These are phyloP conservation scores for Onygenales sp. DNA, from an alignment of 2,329 filamentous ascomycete genomes.

Conservation along the genomic window DNA sequence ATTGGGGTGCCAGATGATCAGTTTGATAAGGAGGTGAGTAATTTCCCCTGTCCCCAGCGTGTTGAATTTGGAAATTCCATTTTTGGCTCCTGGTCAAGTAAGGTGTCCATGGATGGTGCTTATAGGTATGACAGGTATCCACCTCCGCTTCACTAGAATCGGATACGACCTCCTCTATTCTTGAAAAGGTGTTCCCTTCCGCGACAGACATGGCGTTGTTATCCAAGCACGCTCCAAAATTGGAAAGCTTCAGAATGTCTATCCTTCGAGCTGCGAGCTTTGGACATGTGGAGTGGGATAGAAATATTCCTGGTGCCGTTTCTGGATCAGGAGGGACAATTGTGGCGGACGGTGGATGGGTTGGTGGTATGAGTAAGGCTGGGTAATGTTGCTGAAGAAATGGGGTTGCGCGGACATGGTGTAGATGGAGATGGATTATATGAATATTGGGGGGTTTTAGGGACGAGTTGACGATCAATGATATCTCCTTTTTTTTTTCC, in stretches of 20 bases:
- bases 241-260: slow-evolving; percentile 28
- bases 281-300: slow-evolving; percentile 8
- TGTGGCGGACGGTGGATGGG: not conserved
- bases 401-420: not conserved
- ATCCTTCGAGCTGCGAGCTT: slow-evolving; percentile 21
- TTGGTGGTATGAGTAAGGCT: not conserved
- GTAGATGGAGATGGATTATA: too few species aligned
- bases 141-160: not conserved
- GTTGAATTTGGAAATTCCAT: too few species aligned
- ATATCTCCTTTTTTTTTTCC: too few species aligned
- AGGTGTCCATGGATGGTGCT: too few species aligned
- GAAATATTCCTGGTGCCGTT: not conserved
- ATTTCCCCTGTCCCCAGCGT: slow-evolving; percentile 2
- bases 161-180: slow-evolving; percentile 1
- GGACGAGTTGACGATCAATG: too few species aligned
- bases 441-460: too few species aligned
- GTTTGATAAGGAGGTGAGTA: slow-evolving; percentile 27
- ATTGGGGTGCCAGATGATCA: slow-evolving; percentile 28
- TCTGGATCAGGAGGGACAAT: too few species aligned
- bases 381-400: not conserved
- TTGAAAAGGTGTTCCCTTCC: slow-evolving; percentile 5
- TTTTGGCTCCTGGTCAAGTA: too few species aligned
- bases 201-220: slow-evolving; percentile 22
- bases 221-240: slow-evolving; percentile 21
- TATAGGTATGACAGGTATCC: not conserved